Base-by-base conservation (phyloP, 2,329 filamentous ascomycete species). In the Colletotrichum sublineola region DNA sequence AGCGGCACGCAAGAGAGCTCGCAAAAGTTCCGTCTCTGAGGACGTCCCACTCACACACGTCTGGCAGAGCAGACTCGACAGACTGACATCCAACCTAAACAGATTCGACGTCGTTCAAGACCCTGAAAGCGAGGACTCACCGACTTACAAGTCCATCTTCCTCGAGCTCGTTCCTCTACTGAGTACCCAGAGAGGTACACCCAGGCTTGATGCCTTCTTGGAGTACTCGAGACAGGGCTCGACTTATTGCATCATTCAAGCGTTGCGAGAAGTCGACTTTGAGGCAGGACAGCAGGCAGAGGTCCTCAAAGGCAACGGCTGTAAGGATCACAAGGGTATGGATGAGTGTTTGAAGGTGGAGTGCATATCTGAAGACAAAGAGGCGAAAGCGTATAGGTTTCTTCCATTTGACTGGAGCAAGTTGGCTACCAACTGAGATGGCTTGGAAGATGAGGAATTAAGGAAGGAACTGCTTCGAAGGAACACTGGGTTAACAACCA, bases 61-160 rank as follows among this genome's bases (percentile, higher is more conserved):
- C 52, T 55, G 52, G 52, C 15, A 55, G 29, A n/a, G 9, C 31
- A 2, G 31, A 20, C 52, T 55, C 52, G 12, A 15, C 52, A 55
- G 52, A 55, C 52, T 55, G 31, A 20, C 29, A 5, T 55, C 29
- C 15, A 55, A 55, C 18, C 29, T 55, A 33, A 31, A 33, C 31
- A 33, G 31, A 20, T 55, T 55, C 31, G 31, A 55, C 15, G 52
- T 55, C 29, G 52, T 55, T 20, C 52, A 33, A 31, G 15, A 55
- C 52, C 8, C 12, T 5, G 31, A n/a, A 31, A 33, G 9, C 52
- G 31, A 55, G 15, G 18, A 36, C 29, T 55, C 52, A 18, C 52
- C 52, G 52, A 33, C 52, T 4, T 55, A 55, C 29, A 31, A 55
- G 52, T 20, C 29, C 52, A 55, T 55, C 29, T 55, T 56, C 53